A percentile compares a stretch with the other conserved stretches of the same genome.
These are phyloP conservation scores for Fraxinus cuspidata DNA, from an alignment of 257 asterid species.

Conservation along the genomic window DNA sequence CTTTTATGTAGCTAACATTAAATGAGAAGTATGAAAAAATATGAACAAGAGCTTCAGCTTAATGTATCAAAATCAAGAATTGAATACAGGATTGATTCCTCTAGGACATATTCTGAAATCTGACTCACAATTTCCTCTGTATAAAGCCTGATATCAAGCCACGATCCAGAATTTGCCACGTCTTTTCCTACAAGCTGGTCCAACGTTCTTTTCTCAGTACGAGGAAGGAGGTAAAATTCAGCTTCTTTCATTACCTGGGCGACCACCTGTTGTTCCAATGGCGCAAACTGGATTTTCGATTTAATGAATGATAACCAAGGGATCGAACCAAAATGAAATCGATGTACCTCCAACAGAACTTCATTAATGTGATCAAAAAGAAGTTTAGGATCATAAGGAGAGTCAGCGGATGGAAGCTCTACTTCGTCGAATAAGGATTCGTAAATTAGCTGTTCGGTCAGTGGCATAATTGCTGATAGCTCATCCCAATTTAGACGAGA, in stretches of 20 bases:
- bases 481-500: constrained; percentile 54
- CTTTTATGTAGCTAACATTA: not conserved
- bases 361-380: constrained; percentile 73
- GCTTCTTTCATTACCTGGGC: constrained; percentile 61
- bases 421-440: constrained; percentile 50
- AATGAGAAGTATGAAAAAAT: not conserved
- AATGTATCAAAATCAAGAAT: constrained; percentile 42
- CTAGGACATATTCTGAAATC: constrained; percentile 62
- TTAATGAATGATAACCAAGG: constrained; percentile 39
- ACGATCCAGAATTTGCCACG: constrained; percentile 42
- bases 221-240: constrained; percentile 43
- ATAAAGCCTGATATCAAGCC: constrained; percentile 56
- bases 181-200: constrained; percentile 55
- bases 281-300: constrained; percentile 32
- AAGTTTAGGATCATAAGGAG: constrained; percentile 55
- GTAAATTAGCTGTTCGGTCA: constrained; percentile 38
- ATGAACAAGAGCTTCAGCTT: constrained; percentile 27
- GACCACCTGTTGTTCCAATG: constrained; percentile 44
- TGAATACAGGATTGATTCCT: constrained; percentile 53
- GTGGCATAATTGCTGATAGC: constrained; percentile 33
- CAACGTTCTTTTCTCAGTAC: constrained; percentile 42
- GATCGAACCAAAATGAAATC: constrained; percentile 36
- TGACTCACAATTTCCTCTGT: constrained; percentile 45
- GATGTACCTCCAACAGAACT: constrained; percentile 44
- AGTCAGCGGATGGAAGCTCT: constrained; percentile 35